Base-by-base conservation (phyloP, 2,329 filamentous ascomycete genomes). In the Penicillium expansum region DNA sequence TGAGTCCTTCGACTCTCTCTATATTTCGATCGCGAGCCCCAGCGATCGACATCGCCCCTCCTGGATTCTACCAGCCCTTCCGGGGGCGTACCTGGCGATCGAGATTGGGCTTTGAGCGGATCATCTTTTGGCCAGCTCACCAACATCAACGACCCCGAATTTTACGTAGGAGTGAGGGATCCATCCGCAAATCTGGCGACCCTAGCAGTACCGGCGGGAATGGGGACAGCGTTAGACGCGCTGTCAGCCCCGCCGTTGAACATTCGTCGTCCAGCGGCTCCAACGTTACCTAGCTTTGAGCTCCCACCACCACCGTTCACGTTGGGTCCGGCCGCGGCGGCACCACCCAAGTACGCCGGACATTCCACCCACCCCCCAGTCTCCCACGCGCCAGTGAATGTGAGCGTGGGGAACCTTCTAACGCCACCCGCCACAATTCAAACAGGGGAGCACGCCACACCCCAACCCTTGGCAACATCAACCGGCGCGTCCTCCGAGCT, bases 181-280 rank as follows among this genome's bases (percentile, higher is more conserved):
- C 76, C 61, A 32, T 62, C 77, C 75, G 80, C 74, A 79, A 85
- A 79, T 77, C 82, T 87, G 84, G 84, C 84, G 79, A 80, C 84
- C 71, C 81, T 83, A 67, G 82, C 84, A 70, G 79, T 83, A 67
- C 82, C 81, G 68, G 80, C 82, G 71, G 83, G 81, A 72, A 87
- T 87, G 84, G 82, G 84, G 76, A 78, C 83, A 71, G 80, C 81
- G 70, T 75, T 84, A 70, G 83, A 86, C 73, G 77, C 78, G 72
- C 82, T 87, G 77, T 81, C 81, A 73, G 78, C 80, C 67, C 80
- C 82, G 70, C 88, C 87, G 77, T 86, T 92, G 71, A 84, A 86
- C 65, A 82, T 86, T 73, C 84, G 89, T 68, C 84, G 88, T 74
- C 84, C 86, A 69, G 87, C 87, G 69, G 85, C 88, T 60, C 84